Evolutionary conservation across 768 basidiomycete genomes (phyloP).

Genomic region (Suillus subaureus): DNA sequence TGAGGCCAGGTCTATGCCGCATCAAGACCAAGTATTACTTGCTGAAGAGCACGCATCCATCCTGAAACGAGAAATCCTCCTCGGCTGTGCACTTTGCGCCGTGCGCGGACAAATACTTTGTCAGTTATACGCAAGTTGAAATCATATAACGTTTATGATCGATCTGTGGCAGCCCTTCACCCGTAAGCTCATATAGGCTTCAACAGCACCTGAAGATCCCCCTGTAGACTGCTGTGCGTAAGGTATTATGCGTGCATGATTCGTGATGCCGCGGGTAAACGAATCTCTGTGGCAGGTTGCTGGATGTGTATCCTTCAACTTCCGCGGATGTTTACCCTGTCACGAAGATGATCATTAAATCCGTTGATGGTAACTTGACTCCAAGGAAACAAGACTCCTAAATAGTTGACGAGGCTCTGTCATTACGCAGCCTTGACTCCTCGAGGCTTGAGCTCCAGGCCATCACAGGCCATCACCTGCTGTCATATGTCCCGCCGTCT

Average conservation of each 20-base stretch:
- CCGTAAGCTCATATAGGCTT: background rate
- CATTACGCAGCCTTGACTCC: background rate
- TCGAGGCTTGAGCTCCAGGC: background rate
- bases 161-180: conserved; percentile 8
- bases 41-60: background rate
- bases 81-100: background rate
- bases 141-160: background rate
- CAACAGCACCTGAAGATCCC: background rate
- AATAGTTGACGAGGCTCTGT: background rate
- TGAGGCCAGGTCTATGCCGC: background rate
- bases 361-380: background rate
- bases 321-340: background rate
- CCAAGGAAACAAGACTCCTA: conserved; percentile 5
- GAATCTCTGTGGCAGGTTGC: background rate
- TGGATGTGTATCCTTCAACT: background rate
- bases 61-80: background rate
- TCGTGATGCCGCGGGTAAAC: background rate
- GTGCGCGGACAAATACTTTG: background rate
- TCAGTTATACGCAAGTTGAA: background rate
- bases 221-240: background rate
- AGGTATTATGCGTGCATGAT: background rate
- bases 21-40: background rate
- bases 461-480: background rate
- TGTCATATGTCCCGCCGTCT: background rate
- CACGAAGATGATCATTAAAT: conserved; percentile 3